Percentiles rank a stretch among this genome's conserved stretches.
phyloP scores from a whole-genome alignment of 2,329 filamentous ascomycete genomes.

The Neoscytalidium dimidiatum region DNA sequence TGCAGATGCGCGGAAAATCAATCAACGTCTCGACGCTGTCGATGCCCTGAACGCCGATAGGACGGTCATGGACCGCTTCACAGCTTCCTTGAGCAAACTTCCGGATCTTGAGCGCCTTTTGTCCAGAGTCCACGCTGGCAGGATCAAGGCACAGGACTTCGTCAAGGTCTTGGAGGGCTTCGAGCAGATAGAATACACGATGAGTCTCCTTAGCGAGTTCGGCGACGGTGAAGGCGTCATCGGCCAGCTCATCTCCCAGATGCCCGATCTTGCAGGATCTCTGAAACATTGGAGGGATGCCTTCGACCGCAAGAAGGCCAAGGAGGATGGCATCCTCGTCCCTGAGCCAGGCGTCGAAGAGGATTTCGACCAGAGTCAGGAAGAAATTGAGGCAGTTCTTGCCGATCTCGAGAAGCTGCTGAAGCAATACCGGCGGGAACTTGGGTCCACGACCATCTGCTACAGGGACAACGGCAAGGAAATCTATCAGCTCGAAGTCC shows the following conservation, averaged over 20 bases:
- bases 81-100: constrained; percentile 83
- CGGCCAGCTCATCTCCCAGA: constrained; percentile 76
- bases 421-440: constrained; percentile 67
- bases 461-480: constrained; percentile 85
- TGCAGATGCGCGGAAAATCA: constrained; percentile 83
- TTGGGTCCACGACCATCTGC: constrained; percentile 67
- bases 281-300: constrained; percentile 87
- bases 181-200: constrained; percentile 95
- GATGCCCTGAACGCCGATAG: constrained; percentile 87
- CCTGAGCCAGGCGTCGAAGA: constrained; percentile 86
- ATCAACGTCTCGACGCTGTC: constrained; percentile 90
- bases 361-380: constrained; percentile 85
- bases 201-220: constrained; percentile 73
- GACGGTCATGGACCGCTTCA: constrained; percentile 81
- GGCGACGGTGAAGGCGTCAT: constrained; percentile 80
- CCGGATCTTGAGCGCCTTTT: constrained; percentile 93
- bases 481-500: constrained; percentile 92
- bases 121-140: constrained; percentile 88
- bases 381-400: constrained; percentile 74
- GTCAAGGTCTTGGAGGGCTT: constrained; percentile 92
- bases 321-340: constrained; percentile 77
- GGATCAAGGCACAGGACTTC: constrained; percentile 90
- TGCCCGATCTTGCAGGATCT: constrained; percentile 78
- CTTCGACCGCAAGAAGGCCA: constrained; percentile 81
- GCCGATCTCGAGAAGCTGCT: constrained; percentile 71